phyloP scores from a whole-genome alignment of 768 basidiomycete genomes.

The Tremella fuciformis region DNA sequence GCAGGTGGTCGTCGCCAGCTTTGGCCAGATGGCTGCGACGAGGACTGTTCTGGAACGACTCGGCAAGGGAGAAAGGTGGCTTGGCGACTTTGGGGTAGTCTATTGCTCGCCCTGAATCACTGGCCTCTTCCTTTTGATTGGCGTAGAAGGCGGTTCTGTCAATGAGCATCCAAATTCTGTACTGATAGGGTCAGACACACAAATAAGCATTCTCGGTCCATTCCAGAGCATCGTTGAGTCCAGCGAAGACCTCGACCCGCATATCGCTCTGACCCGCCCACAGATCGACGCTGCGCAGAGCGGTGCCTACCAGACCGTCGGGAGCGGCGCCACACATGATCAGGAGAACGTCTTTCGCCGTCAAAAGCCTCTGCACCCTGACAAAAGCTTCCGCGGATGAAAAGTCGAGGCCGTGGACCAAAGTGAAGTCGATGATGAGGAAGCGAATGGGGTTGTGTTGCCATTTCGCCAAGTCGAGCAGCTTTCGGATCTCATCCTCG shows the following conservation, averaged over 20 bases:
- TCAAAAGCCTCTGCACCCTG: constrained; percentile 76
- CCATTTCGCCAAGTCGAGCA: constrained; percentile 72
- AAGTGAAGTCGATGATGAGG: constrained; percentile 79
- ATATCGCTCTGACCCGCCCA: constrained; percentile 62
- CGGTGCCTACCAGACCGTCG: constrained; percentile 66
- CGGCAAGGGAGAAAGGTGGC: constrained; percentile 56
- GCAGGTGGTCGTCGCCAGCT: constrained; percentile 64
- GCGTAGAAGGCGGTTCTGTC: constrained; percentile 50
- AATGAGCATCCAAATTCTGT: constrained; percentile 22
- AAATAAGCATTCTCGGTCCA: constrained; percentile 96
- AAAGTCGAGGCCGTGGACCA: constrained; percentile 88
- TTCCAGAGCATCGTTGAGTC: constrained; percentile 86
- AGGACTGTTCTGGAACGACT: constrained; percentile 63
- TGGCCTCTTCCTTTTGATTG: constrained; percentile 20
- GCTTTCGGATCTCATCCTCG: constrained; percentile 75
- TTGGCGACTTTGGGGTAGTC: constrained; percentile 47
- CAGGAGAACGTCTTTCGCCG: constrained; percentile 71
- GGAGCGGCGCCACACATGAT: constrained; percentile 74
- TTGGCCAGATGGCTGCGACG: constrained; percentile 66
- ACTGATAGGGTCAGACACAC: constrained; percentile 58
- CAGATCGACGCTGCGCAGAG: constrained; percentile 74
- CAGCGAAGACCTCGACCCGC: constrained; percentile 75
- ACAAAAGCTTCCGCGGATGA: constrained; percentile 94
- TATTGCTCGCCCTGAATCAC: constrained; percentile 18
- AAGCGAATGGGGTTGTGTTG: constrained; percentile 75